A percentile compares a stretch with the other conserved stretches of the same genome.
phyloP scores from a whole-genome alignment of 106 monocot genomes.

The Posidonia australis region DNA sequence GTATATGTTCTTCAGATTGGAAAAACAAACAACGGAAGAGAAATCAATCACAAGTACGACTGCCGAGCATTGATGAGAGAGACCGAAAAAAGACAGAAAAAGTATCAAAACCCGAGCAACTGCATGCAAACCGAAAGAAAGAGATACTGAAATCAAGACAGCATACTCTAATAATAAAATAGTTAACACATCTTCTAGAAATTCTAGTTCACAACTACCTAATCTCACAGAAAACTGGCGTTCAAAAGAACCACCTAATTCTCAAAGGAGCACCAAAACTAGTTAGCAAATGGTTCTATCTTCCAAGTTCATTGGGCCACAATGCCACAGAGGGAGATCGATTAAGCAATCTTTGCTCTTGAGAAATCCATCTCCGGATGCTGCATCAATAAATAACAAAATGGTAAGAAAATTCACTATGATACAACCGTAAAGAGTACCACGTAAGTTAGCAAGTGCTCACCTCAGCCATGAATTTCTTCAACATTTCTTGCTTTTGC shows the following conservation, averaged over 20 bases:
- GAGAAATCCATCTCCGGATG: slow-evolving; percentile 99
- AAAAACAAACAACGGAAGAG: too few species aligned
- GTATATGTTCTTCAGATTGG: too few species aligned
- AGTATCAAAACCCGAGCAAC: too few species aligned
- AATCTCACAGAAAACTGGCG: background rate
- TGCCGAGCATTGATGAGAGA: too few species aligned
- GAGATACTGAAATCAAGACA: too few species aligned
- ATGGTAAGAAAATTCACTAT: background rate
- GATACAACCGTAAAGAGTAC: background rate
- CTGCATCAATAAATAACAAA: slow-evolving; percentile 29
- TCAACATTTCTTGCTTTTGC: slow-evolving; percentile 89
- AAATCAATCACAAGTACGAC: too few species aligned
- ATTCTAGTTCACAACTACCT: background rate
- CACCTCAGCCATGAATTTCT: slow-evolving; percentile 95
- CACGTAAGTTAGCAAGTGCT: background rate
- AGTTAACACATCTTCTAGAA: too few species aligned
- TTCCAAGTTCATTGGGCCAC: too few species aligned
- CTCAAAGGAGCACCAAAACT: background rate
- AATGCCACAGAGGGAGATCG: too few species aligned
- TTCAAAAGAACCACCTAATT: background rate
- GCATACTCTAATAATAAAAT: too few species aligned
- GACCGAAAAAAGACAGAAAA: too few species aligned
- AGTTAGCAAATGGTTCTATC: background rate
- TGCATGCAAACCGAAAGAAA: too few species aligned
- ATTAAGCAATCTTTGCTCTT: slow-evolving; percentile 51